Evolutionary conservation across 345 rosid species (phyloP).

Genomic region (Acer negundo): DNA sequence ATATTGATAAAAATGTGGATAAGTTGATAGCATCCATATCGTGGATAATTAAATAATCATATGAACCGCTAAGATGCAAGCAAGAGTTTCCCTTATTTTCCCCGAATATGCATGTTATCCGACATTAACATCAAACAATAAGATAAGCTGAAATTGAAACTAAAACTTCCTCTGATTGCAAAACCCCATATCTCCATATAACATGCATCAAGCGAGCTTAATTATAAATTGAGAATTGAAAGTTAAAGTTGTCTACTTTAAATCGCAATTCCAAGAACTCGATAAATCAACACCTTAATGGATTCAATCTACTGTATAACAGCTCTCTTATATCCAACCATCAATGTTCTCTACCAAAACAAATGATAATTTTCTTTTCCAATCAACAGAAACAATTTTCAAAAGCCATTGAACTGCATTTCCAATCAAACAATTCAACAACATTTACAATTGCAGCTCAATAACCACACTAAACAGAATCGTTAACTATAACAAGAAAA

Average conservation of each 20-base stretch:
- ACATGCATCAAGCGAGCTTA: neutral
- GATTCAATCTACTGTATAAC: neutral
- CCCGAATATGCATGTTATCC: no score
- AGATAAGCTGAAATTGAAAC: neutral
- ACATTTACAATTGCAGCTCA: neutral
- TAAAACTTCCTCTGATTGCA: neutral
- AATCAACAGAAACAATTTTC: neutral
- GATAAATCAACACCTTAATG: neutral
- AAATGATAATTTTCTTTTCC: neutral
- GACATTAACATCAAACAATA: no score
- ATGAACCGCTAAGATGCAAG: no score
- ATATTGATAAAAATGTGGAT: no score
- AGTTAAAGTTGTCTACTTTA: no score
- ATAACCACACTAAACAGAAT: neutral
- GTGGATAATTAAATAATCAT: no score
- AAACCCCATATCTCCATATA: neutral
- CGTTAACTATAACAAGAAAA: neutral
- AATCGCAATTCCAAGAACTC: neutral
- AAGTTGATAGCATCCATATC: neutral
- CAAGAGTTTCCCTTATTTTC: no score
- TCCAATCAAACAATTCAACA: slow-evolving; percentile 6
- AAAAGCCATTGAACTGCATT: neutral
- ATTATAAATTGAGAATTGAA: neutral
- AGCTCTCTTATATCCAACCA: neutral
- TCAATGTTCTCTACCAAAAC: no score